Evolutionary conservation across 192 early-diverging fungal species (phyloP), one percentile per base, ranked within the genome.

Genomic region (Backusella tarrabulga): DNA sequence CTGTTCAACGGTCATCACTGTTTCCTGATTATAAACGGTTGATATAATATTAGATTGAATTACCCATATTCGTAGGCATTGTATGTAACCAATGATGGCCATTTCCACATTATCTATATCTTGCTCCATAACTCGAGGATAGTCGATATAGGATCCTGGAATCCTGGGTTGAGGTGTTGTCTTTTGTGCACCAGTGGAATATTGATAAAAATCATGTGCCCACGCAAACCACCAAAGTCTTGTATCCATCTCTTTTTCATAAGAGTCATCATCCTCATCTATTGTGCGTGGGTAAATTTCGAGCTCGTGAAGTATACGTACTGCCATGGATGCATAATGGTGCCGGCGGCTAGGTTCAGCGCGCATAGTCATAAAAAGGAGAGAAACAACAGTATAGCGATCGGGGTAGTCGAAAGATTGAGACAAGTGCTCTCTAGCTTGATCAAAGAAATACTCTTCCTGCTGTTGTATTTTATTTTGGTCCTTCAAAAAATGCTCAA

Each of bases 191-290:
- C 81, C 82, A 12, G 76, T 73, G 0, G 82, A 74, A 23, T 76
- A 83, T 6, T 75, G 76, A 34, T 46, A 77, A 78, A 83, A 83
- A 42, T 83, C 82, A 46, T 60, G 67, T 11, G 52, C 35, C 82
- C 82, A 83, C 5, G 69, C 74, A 75, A 75, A 83, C 82, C 82
- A 83, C 82, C 82, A 83, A 36, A 83, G 76, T 0, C 82, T 76
- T 54, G 82, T 83, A 34, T 83, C 82, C 67, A 83, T 72, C 68
- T 83, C 82, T 44, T 74, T 72, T 32, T 71, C 75, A 26, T 74
- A 83, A 2, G 71, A 36, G 15, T 67, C 66, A 23, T 83, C 73
- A 6, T 71, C 34, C 14, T 44, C 41, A 38, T 76, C 73, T 26
- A 77, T 7, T 73, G 76, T 76, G 19, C 82, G 75, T 71, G 82